Percentiles rank a stretch among this genome's conserved stretches.
These are phyloP conservation scores for Spatholobus suberectus DNA, from an alignment of 306 rosid species.

Conservation along the genomic window DNA sequence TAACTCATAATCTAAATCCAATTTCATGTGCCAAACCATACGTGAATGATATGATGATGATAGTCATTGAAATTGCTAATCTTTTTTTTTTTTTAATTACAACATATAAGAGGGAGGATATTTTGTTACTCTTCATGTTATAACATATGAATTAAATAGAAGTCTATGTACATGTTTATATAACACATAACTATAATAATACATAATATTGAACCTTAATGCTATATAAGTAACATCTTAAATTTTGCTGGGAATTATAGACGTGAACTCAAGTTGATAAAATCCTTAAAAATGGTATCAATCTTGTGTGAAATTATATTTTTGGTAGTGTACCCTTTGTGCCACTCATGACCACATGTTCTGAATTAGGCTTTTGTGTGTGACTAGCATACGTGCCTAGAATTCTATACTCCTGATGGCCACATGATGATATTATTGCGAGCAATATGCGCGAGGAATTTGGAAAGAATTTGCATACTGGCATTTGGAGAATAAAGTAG, in stretches of 20 bases:
- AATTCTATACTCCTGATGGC: not conserved
- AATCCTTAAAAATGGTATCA: not conserved
- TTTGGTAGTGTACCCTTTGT: too few relatives aligned
- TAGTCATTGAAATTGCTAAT: not conserved
- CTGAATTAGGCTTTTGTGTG: not conserved
- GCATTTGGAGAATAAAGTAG: slow-evolving; percentile 1
- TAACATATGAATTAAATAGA: not conserved
- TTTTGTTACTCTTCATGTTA: not conserved
- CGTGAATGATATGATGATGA: not conserved
- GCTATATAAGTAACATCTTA: not conserved
- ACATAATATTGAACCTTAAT: too few relatives aligned
- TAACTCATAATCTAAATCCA: too few relatives aligned
- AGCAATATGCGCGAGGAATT: slow-evolving; percentile 17
- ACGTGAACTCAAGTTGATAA: not conserved
- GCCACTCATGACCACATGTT: not conserved
- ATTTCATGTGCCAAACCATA: not conserved
- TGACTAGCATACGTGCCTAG: not conserved
- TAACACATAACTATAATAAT: too few relatives aligned
- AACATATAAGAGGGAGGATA: not conserved
- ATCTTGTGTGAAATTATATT: too few relatives aligned
- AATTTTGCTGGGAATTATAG: not conserved
- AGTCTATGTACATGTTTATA: too few relatives aligned
- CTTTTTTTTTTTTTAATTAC: not conserved
- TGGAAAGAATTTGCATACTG: slow-evolving; percentile 6
- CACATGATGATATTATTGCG: not conserved